Conservation (phyloP, 495 filamentous ascomycete genomes). For the Delitschia confertaspora region DNA sequence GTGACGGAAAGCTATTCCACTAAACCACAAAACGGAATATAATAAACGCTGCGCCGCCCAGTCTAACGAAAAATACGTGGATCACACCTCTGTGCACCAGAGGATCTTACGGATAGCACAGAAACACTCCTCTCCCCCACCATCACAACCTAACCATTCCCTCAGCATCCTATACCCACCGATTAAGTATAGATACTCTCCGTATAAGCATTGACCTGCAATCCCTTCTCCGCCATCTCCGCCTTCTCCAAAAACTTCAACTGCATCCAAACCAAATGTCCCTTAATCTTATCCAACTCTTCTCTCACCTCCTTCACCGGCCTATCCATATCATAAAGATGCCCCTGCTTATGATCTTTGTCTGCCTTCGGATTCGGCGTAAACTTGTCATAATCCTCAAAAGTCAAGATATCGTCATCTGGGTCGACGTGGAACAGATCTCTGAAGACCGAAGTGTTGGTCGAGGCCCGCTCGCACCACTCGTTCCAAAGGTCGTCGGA, state of each 20-base stretch:
- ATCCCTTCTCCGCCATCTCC: slow-evolving; percentile 81
- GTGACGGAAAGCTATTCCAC: too few relatives aligned
- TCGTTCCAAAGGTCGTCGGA: slow-evolving; percentile 71
- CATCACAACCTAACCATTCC: neutral
- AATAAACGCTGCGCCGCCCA: too few relatives aligned
- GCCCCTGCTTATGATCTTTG: slow-evolving; percentile 64
- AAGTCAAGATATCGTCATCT: slow-evolving; percentile 65
- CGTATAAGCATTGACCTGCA: slow-evolving; percentile 63
- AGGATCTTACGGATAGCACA: too few relatives aligned
- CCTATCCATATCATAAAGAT: slow-evolving; percentile 71
- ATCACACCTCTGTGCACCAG: too few relatives aligned
- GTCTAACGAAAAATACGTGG: too few relatives aligned
- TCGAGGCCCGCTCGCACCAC: slow-evolving; percentile 69
- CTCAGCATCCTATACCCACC: neutral
- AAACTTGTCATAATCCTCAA: slow-evolving; percentile 75
- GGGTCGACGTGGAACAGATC: slow-evolving; percentile 89
- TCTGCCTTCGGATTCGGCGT: slow-evolving; percentile 34
- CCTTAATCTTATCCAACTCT: slow-evolving; percentile 71
- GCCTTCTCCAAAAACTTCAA: slow-evolving; percentile 76
- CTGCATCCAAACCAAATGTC: slow-evolving; percentile 94
- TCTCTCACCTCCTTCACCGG: slow-evolving; percentile 58
- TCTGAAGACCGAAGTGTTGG: slow-evolving; percentile 76
- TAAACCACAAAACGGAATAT: too few relatives aligned
- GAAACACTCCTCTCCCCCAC: too few relatives aligned
- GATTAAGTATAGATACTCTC: slow-evolving; percentile 56